Evolutionary conservation across 495 filamentous ascomycete genomes (phyloP).

Genomic region (Parachaetomium inaequale): DNA sequence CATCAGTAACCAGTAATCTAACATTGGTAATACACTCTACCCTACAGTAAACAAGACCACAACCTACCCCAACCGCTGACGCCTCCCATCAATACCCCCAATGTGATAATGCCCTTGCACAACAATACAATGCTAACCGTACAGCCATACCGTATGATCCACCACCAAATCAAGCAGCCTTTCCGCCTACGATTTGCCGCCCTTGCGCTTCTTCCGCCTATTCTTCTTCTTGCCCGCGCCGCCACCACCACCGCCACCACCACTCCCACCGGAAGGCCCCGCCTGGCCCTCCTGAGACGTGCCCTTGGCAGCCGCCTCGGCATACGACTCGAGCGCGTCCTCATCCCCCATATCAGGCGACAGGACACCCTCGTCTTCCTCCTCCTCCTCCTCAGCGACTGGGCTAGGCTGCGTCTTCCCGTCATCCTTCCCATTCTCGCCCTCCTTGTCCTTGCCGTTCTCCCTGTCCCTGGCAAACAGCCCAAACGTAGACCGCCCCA

Average conservation of each 20-base stretch:
- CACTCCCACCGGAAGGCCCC: conserved; percentile 7
- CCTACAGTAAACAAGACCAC: background rate
- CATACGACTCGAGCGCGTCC: background rate
- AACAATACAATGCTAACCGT: conserved; percentile 9
- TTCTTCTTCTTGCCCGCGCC: conserved; percentile 36
- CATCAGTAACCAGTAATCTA: background rate
- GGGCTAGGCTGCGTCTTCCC: background rate
- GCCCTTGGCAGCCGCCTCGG: conserved; percentile 4
- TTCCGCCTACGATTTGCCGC: conserved; percentile 37
- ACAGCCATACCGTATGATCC: background rate
- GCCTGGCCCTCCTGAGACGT: conserved; percentile 5
- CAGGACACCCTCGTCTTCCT: conserved; percentile 22
- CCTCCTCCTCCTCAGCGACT: conserved; percentile 17
- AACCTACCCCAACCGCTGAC: background rate
- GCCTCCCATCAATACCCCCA: background rate
- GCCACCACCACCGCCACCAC: conserved; percentile 18
- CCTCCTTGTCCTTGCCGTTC: background rate
- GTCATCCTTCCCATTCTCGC: background rate
- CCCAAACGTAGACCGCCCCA: conserved; percentile 19
- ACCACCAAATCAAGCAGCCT: conserved; percentile 20
- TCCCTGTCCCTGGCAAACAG: conserved; percentile 9
- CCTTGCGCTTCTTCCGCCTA: conserved; percentile 43
- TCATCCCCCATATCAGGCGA: conserved; percentile 19
- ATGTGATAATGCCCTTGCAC: background rate
- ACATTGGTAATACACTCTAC: background rate